Base-by-base conservation (phyloP, 2,329 filamentous ascomycete genomes). In the Alternaria brassicae region DNA sequence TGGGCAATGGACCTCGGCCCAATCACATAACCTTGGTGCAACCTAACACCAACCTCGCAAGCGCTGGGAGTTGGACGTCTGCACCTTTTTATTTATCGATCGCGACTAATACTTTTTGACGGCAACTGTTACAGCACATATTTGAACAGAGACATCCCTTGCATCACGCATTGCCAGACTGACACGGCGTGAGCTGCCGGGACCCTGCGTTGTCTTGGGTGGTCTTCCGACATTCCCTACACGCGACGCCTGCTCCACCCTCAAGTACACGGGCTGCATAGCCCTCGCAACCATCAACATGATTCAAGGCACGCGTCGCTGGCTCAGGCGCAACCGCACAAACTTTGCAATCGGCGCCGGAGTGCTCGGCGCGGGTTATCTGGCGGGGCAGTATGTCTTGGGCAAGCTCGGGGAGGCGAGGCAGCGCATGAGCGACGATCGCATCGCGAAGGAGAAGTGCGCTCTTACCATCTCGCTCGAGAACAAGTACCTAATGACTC, bases 361-460 rank as follows among this genome's bases (percentile, higher is more conserved):
- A 66, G 86, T 98, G 67, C 81, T 97, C 66, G 93, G 94, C 68
- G 92, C 91, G 53, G 93, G 93, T 67, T 99, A 99, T 80, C 82
- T 97, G 61, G 93, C 91, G 56, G 92, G 92, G 37, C 93, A 97
- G 79, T 99, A 97, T 89, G 88, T 97, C 68, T 79, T 97, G 74
- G 87, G 86, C 72, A 98, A 97, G 85, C 89, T 98, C 73, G 90
- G 90, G 67, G 93, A 98, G 79, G 93, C 94, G 70, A 89, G 93
- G 68, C 93, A 97, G 85, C 93, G 94, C 78, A 96, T 97, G 91
- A 93, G 91, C 80, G 94, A 92, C 79, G 95, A 98, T 74, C 89
- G 93, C 72, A 96, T 97, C 76, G 91, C 94, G 52, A 93, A 94
- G 78, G 95, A 99, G 81, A 99, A 99, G 94, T 97, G 81, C 70